These are phyloP conservation scores for Ceratocystis huliohia DNA, from an alignment of 2,329 filamentous ascomycete genomes.

Conservation along the genomic window DNA sequence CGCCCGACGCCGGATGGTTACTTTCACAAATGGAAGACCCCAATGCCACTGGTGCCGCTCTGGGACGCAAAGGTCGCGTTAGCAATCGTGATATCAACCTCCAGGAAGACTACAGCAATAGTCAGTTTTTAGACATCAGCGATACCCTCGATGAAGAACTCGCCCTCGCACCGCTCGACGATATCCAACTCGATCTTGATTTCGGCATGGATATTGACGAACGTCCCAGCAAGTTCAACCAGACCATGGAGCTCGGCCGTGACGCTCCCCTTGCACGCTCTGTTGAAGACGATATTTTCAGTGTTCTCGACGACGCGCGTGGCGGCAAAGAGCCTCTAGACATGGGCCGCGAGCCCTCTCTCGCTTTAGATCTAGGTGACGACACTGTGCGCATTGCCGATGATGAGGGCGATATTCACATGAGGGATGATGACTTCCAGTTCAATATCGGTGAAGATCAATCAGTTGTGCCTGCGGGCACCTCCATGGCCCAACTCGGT, in stretches of 20 bases:
- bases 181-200: constrained; percentile 61
- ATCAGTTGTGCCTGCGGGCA: constrained; percentile 39
- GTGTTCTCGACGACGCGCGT: constrained; percentile 47
- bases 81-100: constrained; percentile 55
- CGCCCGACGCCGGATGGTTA: constrained; percentile 77
- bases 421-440: constrained; percentile 52
- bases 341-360: constrained; percentile 42
- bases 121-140: constrained; percentile 65
- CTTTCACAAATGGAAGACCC: constrained; percentile 60
- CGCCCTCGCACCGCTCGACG: constrained; percentile 45
- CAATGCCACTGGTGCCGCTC: constrained; percentile 35
- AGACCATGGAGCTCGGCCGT: constrained; percentile 79
- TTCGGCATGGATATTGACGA: constrained; percentile 64
- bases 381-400: constrained; percentile 48
- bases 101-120: constrained; percentile 57
- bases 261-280: constrained; percentile 58
- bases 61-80: constrained; percentile 44
- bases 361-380: constrained; percentile 43
- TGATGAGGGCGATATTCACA: constrained; percentile 50
- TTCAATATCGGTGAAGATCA: constrained; percentile 45
- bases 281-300: constrained; percentile 57
- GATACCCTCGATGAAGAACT: constrained; percentile 46
- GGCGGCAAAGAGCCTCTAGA: constrained; percentile 38
- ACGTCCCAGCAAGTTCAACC: constrained; percentile 38
- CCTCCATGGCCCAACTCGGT: constrained; percentile 34